These are phyloP conservation scores for Torulaspora indica DNA, from an alignment of 805 yeast species.

Conservation along the genomic window DNA sequence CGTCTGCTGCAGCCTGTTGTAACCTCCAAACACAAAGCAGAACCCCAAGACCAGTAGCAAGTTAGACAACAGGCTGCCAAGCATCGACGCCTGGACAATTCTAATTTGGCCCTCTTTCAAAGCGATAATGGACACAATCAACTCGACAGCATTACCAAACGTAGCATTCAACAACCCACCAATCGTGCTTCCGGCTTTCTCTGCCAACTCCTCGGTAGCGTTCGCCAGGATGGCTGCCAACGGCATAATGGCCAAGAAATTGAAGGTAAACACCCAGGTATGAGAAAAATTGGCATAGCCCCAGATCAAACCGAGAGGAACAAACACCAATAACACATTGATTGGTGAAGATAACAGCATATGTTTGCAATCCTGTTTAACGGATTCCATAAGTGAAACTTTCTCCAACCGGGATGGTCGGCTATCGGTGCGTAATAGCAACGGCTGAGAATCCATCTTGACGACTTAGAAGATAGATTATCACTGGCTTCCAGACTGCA, in stretches of 20 bases:
- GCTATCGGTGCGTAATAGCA: slow-evolving; percentile 4
- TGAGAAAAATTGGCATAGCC: slow-evolving; percentile 56
- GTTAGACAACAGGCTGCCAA: slow-evolving; percentile 89
- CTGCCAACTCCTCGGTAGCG: slow-evolving; percentile 90
- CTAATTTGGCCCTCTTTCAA: slow-evolving; percentile 78
- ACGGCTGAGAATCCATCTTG: slow-evolving; percentile 14
- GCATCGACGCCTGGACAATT: slow-evolving; percentile 95
- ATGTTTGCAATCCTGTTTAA: slow-evolving; percentile 23
- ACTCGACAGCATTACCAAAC: slow-evolving; percentile 95
- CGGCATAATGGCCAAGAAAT: slow-evolving; percentile 88
- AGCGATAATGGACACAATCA: slow-evolving; percentile 91
- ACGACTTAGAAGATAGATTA: not conserved
- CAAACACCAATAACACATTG: slow-evolving; percentile 71
- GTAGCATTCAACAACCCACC: slow-evolving; percentile 96
- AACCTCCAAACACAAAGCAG: slow-evolving; percentile 90
- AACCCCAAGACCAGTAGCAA: slow-evolving; percentile 88
- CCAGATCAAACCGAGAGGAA: slow-evolving; percentile 83
- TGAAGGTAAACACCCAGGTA: slow-evolving; percentile 57
- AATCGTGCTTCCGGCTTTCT: slow-evolving; percentile 81
- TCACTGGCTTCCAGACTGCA: not conserved
- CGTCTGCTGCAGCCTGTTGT: slow-evolving; percentile 74
- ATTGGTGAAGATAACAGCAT: slow-evolving; percentile 59
- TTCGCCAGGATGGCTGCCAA: slow-evolving; percentile 84
- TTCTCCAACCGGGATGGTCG: slow-evolving; percentile 3
- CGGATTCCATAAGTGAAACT: slow-evolving; percentile 18